phyloP scores from a whole-genome alignment of 176 grass and related monocot genomes.

The Carex scoparia region DNA sequence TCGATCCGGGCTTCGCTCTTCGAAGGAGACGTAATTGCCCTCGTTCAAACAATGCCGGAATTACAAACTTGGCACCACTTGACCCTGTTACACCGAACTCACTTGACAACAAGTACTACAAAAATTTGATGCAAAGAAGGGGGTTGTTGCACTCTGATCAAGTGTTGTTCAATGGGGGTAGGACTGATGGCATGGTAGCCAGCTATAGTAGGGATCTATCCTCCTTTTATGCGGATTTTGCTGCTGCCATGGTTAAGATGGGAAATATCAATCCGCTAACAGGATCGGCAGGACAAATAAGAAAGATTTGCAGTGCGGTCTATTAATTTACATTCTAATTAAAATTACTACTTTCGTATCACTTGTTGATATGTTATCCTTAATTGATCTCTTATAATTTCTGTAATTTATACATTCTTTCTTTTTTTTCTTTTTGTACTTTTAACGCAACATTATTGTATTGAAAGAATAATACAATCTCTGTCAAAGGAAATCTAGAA shows the following conservation, averaged over 20 bases:
- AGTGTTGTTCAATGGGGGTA: conserved; percentile 35
- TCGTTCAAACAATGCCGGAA: background rate
- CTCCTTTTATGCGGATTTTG: conserved; percentile 41
- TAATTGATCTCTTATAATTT: background rate
- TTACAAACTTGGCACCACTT: conserved; percentile 21
- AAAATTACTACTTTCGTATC: background rate
- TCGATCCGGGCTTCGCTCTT: conserved; percentile 35
- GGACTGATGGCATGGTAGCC: conserved; percentile 27
- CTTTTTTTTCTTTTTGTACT: too few species aligned
- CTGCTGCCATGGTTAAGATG: conserved; percentile 48
- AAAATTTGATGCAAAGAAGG: conserved; percentile 35
- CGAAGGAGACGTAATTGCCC: conserved; percentile 25
- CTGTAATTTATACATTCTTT: background rate
- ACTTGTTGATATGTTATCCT: background rate
- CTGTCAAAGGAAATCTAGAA: too few species aligned
- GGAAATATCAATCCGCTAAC: conserved; percentile 35
- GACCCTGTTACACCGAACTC: conserved; percentile 36
- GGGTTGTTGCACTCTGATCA: conserved; percentile 65
- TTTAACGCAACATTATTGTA: too few species aligned
- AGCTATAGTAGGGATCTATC: background rate
- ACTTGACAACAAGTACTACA: conserved; percentile 59
- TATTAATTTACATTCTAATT: conserved; percentile 3
- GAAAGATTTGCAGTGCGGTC: conserved; percentile 25
- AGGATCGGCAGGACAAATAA: conserved; percentile 30
- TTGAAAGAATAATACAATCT: too few species aligned